phyloP scores from a whole-genome alignment of 768 basidiomycete genomes.

The Cubamyces sp. region DNA sequence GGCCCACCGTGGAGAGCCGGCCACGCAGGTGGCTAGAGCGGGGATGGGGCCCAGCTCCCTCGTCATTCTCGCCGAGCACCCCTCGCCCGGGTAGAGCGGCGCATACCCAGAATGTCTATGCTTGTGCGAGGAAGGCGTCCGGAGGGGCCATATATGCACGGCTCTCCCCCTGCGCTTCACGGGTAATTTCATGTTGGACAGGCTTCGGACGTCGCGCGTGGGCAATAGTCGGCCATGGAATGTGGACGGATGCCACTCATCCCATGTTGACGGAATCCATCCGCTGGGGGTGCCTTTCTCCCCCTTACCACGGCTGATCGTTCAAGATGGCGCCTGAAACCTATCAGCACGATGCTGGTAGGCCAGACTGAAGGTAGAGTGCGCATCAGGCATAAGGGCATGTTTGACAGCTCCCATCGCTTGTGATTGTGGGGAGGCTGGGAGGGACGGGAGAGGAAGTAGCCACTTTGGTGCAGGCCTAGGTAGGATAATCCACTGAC shows the following conservation, averaged over 20 bases:
- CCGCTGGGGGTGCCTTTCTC: no score
- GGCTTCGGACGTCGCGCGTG: no score
- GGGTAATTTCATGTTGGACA: no score
- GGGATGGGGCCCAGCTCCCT: not conserved
- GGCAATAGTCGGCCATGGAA: not conserved
- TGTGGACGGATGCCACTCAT: no score
- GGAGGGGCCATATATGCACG: not conserved
- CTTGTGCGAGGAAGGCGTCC: slow-evolving; percentile 3
- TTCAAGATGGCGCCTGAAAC: not conserved
- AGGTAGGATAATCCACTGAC: no score
- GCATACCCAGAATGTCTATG: slow-evolving; percentile 4
- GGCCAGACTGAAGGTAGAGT: not conserved
- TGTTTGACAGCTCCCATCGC: slow-evolving; percentile 1
- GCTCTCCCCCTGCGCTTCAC: not conserved
- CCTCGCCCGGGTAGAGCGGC: slow-evolving; percentile 10
- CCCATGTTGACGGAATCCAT: slow-evolving; percentile 6
- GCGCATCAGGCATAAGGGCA: not conserved
- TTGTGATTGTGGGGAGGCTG: not conserved
- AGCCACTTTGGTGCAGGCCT: no score
- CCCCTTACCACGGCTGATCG: no score
- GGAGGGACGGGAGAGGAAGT: not conserved
- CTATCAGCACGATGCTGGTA: no score
- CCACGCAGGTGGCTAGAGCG: slow-evolving; percentile 4
- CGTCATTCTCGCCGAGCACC: slow-evolving; percentile 14
- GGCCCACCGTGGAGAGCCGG: not conserved